Evolutionary conservation across 2,329 filamentous ascomycete species (phyloP), one percentile per base, ranked within the genome.

Genomic region (Talaromyces sp.): DNA sequence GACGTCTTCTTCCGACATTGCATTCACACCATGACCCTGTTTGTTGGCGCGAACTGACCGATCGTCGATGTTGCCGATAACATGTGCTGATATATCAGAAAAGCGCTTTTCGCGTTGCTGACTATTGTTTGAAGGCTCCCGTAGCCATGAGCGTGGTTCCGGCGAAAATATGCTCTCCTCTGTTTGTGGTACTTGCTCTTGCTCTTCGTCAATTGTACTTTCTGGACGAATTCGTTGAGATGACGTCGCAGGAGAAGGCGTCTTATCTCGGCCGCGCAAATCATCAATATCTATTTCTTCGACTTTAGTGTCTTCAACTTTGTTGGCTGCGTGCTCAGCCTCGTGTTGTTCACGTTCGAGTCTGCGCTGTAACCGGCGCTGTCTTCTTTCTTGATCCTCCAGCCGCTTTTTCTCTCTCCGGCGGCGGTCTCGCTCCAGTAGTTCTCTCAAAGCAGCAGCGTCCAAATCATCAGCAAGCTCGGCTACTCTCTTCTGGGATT

Each of bases 401-500:
- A 86, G 84, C 62, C 84, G 86, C 77, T 91, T 93, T 74, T 88
- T 87, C 69, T 97, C 91, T 68, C 85, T 87, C 65, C 95, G 86
- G 71, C 93, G 87, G 69, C 89, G 85, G 73, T 99, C 95, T 66
- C 95, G 84, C 71, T 99, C 95, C 86, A 99, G 90, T 35, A 98
- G 82, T 74, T 96, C 91, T 65, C 94, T 86, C 45, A 99, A 77
- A 70, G 92, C 93, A 61, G 90, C 87, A 3, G 95, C 90, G 77
- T 92, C 92, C 63, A 99, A 83, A 66, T 91, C 90, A 73, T 98
- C 91, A 24, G 93, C 95, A 52, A 98, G 75, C 52, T 86, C 85
- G 65, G 88, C 86, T 54, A 90, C 85, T 39, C 82, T 82, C 78
- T 77, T 90, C 79, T 78, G 91, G 78, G 74, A 90, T 78, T 72